Evolutionary conservation across 192 early-diverging fungal genomes (phyloP).

Genomic region (Entophlyctis luteolus): DNA sequence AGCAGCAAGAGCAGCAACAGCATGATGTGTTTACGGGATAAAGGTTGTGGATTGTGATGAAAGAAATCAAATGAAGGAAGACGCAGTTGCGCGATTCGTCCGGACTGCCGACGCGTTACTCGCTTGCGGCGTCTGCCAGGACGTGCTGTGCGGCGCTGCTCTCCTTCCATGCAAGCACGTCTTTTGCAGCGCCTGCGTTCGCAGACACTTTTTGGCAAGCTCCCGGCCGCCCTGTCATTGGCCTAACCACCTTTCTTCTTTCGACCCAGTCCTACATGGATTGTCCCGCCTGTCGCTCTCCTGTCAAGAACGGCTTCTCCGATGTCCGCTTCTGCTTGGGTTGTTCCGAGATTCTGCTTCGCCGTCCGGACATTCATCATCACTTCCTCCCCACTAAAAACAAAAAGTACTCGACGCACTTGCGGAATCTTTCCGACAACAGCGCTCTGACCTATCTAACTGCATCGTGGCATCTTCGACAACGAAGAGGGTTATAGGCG

Average conservation of each 20-base stretch:
- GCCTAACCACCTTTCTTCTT: background rate
- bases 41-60: background rate
- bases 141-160: constrained; percentile 4
- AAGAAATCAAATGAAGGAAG: background rate
- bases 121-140: constrained; percentile 13
- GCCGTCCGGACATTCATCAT: background rate
- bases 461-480: background rate
- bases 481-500: background rate
- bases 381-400: background rate
- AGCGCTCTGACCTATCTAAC: background rate
- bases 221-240: background rate
- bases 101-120: constrained; percentile 3
- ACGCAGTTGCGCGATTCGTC: background rate
- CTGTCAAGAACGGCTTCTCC: background rate
- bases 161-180: constrained; percentile 15
- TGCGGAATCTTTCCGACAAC: background rate
- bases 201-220: constrained; percentile 9
- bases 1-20: no score
- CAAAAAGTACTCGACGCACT: constrained; percentile 6
- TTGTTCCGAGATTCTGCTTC: background rate
- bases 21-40: background rate
- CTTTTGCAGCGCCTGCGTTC: constrained; percentile 18
- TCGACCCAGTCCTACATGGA: background rate
- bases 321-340: constrained; percentile 16
- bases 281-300: constrained; percentile 4